Base-by-base conservation (phyloP, 1,139 yeast species). In the Hemisphaericaspora xylanilytica region DNA sequence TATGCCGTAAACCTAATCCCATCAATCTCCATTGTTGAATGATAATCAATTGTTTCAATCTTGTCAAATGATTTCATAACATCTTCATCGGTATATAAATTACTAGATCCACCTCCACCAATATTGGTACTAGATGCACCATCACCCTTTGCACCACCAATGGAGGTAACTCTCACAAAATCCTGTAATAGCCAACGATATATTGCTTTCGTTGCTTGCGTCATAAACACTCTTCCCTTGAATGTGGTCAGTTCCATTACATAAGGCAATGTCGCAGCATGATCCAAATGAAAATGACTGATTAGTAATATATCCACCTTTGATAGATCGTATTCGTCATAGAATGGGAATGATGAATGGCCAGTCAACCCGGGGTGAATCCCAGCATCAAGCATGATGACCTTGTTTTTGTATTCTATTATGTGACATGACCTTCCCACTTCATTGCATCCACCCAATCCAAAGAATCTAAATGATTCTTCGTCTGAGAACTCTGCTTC, bases 391-490 rank as follows among this genome's bases (percentile, higher is more conserved):
- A 90, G 57, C 98, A 92, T 92, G 37, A 92, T 85, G n/a, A 94
- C 92, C 58, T 92, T 92, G 45, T 95, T 96, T 57, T 88, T 89
- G 63, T 85, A 90, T 50, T 87, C 92, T 38, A 92, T 72, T 40
- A 92, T 83, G 56, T 92, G 98, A 58, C 97, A 92, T 33, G 96
- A 87, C 45, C 99, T 68, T 5, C 99, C 99, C 8, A 92, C 99
- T 59, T 92, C 99, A 53, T 85, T 88, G 49, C 98, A 95, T n/a
- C 97, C 99, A n/a, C 99, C 99, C n/a, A 92, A 75, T 25, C 96
- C 92, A 45, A 87, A 80, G 67, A 92, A 92, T 58, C 79, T 78
- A 56, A 88, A 75, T 42, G 29, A 39, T 18, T 49, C 53, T 30
- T 69, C 65, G 37, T 76, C 81, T 9, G 48, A 24, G 15, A 37